phyloP scores from a whole-genome alignment of 2,329 filamentous ascomycete genomes.

The Fusarium penzigii region DNA sequence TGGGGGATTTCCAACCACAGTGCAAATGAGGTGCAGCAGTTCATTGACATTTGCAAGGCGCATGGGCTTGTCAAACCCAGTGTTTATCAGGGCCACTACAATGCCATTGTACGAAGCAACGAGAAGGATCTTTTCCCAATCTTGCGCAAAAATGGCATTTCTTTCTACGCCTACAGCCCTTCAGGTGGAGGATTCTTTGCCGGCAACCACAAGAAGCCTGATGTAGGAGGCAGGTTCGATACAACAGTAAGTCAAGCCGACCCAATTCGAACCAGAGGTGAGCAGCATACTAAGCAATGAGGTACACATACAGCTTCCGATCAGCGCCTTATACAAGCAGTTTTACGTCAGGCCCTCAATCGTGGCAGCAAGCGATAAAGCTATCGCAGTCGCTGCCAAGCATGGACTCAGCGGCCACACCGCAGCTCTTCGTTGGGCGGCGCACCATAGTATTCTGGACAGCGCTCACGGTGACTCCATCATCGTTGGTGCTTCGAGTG shows the following conservation, averaged over 20 bases:
- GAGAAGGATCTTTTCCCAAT: constrained; percentile 46
- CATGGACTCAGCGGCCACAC: constrained; percentile 41
- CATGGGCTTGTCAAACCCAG: constrained; percentile 43
- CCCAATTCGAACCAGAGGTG: too few relatives aligned
- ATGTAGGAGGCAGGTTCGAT: constrained; percentile 26
- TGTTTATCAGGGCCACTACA: constrained; percentile 52
- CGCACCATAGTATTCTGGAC: constrained; percentile 37
- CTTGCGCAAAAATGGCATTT: constrained; percentile 42
- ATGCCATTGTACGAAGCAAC: constrained; percentile 41
- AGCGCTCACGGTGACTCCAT: constrained; percentile 36
- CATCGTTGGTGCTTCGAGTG: constrained; percentile 37
- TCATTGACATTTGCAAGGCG: constrained; percentile 44
- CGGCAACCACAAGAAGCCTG: constrained; percentile 23
- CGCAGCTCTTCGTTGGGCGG: constrained; percentile 43
- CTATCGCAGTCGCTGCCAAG: constrained; percentile 28
- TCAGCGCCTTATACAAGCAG: constrained; percentile 26
- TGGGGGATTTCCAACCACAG: constrained; percentile 51
- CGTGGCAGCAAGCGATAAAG: constrained; percentile 27
- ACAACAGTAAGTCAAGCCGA: constrained; percentile 25
- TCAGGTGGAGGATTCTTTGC: constrained; percentile 27
- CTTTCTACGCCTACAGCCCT: constrained; percentile 45
- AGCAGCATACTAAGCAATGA: too few relatives aligned
- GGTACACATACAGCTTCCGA: neutral
- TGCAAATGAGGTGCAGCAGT: constrained; percentile 43
- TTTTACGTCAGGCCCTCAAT: constrained; percentile 33